These are phyloP conservation scores for Podaxis pistillaris DNA, from an alignment of 768 basidiomycete species.

Conservation along the genomic window DNA sequence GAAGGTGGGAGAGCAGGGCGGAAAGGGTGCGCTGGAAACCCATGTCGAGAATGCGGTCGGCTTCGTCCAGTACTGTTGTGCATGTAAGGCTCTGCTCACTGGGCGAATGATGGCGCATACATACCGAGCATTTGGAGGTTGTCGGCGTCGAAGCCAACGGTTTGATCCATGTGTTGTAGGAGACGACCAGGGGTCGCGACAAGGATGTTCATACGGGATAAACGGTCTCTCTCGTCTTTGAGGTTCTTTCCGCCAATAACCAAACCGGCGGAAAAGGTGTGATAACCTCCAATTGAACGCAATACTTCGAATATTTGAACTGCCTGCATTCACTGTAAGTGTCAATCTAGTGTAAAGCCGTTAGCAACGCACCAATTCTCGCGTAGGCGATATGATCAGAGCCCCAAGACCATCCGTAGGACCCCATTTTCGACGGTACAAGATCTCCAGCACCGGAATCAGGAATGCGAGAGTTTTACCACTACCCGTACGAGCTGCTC, in stretches of 20 bases:
- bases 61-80: constrained; percentile 85
- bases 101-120: constrained; percentile 25
- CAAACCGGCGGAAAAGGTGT: constrained; percentile 90
- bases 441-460: constrained; percentile 87
- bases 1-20: constrained; percentile 89
- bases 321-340: constrained; percentile 49
- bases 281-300: constrained; percentile 88
- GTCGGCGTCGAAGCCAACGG: constrained; percentile 88
- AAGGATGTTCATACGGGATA: constrained; percentile 96
- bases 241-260: constrained; percentile 96
- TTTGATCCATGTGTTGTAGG: constrained; percentile 98
- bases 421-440: constrained; percentile 92
- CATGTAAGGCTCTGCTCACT: constrained; percentile 4
- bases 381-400: constrained; percentile 89
- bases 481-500: constrained; percentile 92
- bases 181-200: constrained; percentile 95
- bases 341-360: not conserved
- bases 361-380: constrained; percentile 70
- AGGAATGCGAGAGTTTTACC: constrained; percentile 98
- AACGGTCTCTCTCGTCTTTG: constrained; percentile 86
- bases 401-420: constrained; percentile 90
- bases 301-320: constrained; percentile 98
- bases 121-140: constrained; percentile 88
- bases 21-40: constrained; percentile 88
- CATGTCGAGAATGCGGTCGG: constrained; percentile 95